Evolutionary conservation across 331 rosid species (phyloP).

Genomic region (Spiraea crenata): DNA sequence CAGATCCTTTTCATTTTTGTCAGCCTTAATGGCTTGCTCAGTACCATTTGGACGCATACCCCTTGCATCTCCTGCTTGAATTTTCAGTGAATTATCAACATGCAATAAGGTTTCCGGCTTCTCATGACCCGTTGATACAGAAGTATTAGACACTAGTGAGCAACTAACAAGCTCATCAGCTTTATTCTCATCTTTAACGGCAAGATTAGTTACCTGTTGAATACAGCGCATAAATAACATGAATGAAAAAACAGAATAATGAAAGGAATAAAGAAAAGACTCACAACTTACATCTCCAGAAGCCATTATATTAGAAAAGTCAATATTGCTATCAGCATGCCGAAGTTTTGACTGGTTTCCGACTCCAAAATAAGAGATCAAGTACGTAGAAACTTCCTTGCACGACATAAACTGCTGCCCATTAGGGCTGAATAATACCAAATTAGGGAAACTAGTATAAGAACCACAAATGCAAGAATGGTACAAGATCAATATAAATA

Average conservation of each 20-base stretch:
- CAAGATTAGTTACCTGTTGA: constrained; percentile 36
- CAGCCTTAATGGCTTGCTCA: constrained; percentile 27
- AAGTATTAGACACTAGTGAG: constrained; percentile 21
- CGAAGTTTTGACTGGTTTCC: constrained; percentile 29
- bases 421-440: constrained; percentile 65
- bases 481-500: not conserved
- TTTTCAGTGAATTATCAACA: constrained; percentile 10
- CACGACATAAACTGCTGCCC: constrained; percentile 69
- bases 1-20: constrained; percentile 29
- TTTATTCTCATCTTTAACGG: constrained; percentile 33
- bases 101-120: constrained; percentile 29
- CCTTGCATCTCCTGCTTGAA: constrained; percentile 16
- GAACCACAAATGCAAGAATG: constrained; percentile 28
- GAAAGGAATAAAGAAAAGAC: constrained; percentile 5
- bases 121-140: constrained; percentile 28
- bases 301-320: constrained; percentile 30
- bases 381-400: constrained; percentile 64
- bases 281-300: constrained; percentile 52
- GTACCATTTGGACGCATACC: not conserved
- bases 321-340: constrained; percentile 37
- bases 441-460: constrained; percentile 35
- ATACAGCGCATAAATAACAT: constrained; percentile 20
- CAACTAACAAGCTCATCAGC: constrained; percentile 34
- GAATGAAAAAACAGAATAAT: constrained; percentile 9
- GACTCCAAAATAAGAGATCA: constrained; percentile 42